A percentile compares a stretch with the other conserved stretches of the same genome.
Evolutionary conservation across 2,329 filamentous ascomycete genomes (phyloP).

Genomic region (Ophiostoma novo-ulmi): DNA sequence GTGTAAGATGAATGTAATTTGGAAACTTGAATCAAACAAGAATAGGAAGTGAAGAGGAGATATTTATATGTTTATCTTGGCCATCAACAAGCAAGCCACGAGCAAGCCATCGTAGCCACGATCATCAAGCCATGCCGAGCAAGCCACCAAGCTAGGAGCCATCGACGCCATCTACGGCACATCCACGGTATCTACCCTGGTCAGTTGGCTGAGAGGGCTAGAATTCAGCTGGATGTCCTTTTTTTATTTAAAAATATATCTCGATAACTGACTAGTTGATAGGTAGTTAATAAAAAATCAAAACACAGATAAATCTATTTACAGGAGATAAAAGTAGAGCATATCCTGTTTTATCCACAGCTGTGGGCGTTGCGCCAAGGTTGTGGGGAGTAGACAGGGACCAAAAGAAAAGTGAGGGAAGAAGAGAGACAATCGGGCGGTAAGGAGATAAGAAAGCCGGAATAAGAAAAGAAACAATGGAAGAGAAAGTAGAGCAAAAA

Average conservation of each 20-base stretch:
- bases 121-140: background rate
- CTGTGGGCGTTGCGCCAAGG: background rate
- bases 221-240: background rate
- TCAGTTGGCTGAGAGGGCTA: background rate
- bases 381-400: conserved; percentile 8
- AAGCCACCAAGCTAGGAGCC: background rate
- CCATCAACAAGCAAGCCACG: background rate
- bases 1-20: background rate
- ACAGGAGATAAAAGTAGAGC: background rate
- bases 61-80: background rate
- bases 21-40: background rate
- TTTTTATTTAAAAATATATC: background rate
- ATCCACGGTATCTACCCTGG: background rate
- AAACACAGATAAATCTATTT: background rate
- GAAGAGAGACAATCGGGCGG: background rate
- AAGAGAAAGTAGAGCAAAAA: background rate
- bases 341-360: conserved; percentile 2
- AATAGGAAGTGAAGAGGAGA: background rate
- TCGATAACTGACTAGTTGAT: background rate
- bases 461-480: background rate
- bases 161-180: conserved; percentile 11
- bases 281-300: background rate
- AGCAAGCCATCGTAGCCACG: background rate
- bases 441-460: background rate
- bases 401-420: background rate